Base-by-base conservation (phyloP, 1,139 yeast genomes). In the Protomyces arabidopsidicola region DNA sequence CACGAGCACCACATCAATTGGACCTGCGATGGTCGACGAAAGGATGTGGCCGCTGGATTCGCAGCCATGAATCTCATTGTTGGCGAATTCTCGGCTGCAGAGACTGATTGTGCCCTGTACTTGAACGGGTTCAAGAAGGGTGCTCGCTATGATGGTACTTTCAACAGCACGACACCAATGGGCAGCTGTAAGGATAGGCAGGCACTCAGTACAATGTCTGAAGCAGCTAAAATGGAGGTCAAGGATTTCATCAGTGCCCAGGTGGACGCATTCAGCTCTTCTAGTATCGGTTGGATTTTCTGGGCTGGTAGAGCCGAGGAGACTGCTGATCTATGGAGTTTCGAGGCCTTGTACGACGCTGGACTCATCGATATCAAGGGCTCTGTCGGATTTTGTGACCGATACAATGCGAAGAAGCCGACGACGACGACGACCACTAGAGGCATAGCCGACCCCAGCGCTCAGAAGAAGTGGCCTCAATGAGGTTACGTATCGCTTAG, bases 31-130 rank as follows among this genome's bases (percentile, higher is more conserved):
- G 16, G 14, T 14, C 8, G 42, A 14, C n/a, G 16, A 38, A 16
- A 38, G 2, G 16, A 14, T 6, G 16, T 14, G 42, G 16, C 42
- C 18, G 42, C 42, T 14, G 52, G 66, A 14, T 55, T 59, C 20
- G 67, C 73, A 48, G 96, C 88, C 73, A 86, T 86, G 75, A 87
- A 95, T 87, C 82, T 83, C 63, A 82, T 91, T 42, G 81, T 84
- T 64, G 98, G 98, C 67, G 98, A 91, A 78, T 93, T 91, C 87
- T 82, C 95, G 27, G 97, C 93, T 22, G 98, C 98, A 0, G 79
- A 90, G 69, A 90, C 97, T 9, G 97, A 91, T 76, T 91, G 98
- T 78, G 63, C 65, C 24, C 80, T 80, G 66, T 88, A 96, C 96
- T 78, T 91, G 67, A 91, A 93, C 71, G 98, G 98, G 70, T 95